phyloP scores from a whole-genome alignment of 441 rosid genomes.

The Corymbia calophylla region DNA sequence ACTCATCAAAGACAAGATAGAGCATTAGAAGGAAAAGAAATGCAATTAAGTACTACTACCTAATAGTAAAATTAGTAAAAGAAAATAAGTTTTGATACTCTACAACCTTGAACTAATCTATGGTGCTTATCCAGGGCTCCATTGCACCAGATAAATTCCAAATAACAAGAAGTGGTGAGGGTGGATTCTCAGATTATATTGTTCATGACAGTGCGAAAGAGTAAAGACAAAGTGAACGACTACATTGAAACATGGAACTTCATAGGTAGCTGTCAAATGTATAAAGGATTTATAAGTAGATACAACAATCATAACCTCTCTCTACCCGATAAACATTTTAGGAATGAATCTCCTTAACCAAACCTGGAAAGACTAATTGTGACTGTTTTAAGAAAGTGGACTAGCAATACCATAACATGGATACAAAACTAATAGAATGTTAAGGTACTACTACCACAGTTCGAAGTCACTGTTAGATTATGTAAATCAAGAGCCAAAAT shows the following conservation, averaged over 20 bases:
- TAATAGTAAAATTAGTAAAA: neutral
- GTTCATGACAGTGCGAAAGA: neutral
- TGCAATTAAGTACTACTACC: neutral
- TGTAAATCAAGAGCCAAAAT: neutral
- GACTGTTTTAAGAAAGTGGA: neutral
- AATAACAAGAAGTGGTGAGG: neutral
- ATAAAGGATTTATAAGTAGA: neutral
- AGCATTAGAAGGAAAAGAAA: neutral
- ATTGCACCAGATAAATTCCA: neutral
- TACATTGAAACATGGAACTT: neutral
- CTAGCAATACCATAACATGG: neutral
- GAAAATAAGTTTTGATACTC: neutral
- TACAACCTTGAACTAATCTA: neutral
- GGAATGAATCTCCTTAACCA: neutral
- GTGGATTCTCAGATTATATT: neutral
- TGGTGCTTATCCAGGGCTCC: neutral
- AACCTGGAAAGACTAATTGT: neutral
- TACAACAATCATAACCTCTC: neutral
- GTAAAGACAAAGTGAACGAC: neutral
- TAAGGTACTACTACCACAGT: neutral
- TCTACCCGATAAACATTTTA: neutral
- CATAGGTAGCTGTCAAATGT: neutral
- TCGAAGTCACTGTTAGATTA: neutral
- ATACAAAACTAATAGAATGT: neutral
- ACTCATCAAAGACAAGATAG: neutral